Base-by-base conservation (phyloP, 371 early-diverging fungal species). In the Mortierella sp. region DNA sequence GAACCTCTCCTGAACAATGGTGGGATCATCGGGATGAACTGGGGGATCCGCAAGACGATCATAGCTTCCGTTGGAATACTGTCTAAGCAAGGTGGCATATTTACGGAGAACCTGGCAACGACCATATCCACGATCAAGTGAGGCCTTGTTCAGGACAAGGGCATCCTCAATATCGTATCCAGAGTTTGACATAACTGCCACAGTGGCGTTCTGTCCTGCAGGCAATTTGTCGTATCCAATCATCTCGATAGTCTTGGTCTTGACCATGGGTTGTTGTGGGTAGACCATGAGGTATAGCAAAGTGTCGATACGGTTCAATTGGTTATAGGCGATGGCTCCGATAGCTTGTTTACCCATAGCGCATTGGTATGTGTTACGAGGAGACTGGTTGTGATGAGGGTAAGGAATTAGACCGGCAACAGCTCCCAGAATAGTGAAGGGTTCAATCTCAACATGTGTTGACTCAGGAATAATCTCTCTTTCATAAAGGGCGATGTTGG, bases 121-220 rank as follows among this genome's bases (percentile, higher is more conserved):
- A 60, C 98, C 98, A 84, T 99, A 97, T n/a, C 99, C 99, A 68
- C 99, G 93, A 87, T 99, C 99, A 8, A 99, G 79, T 55, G 98
- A 96, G 11, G 96, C 91, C 88, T 96, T 97, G 89, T 99, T 99
- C 62, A 99, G 72, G 4, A 99, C 97, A 73, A 99, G 84, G 20
- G 99, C 99, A 91, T 99, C 99, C 90, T 99, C 99, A 87, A 99
- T 99, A 92, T 99, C 99, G 88, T 99, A 99, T 55, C 99, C 99
- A 63, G 96, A 96, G 84, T 99, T 99, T 88, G 94, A 94, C 99
- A 99, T 99, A 66, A 99, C 99, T 63, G 99, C 99, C 9, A 99
- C 98, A 28, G 96, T 98, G 20, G 99, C 99, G 83, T 99, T 99
- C 86, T 99, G 99, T 40, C 99, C 99, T 57, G 99, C 99, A 43